Conservation (phyloP, 2,329 filamentous ascomycete species). For the Sclerotinia nivalis region DNA sequence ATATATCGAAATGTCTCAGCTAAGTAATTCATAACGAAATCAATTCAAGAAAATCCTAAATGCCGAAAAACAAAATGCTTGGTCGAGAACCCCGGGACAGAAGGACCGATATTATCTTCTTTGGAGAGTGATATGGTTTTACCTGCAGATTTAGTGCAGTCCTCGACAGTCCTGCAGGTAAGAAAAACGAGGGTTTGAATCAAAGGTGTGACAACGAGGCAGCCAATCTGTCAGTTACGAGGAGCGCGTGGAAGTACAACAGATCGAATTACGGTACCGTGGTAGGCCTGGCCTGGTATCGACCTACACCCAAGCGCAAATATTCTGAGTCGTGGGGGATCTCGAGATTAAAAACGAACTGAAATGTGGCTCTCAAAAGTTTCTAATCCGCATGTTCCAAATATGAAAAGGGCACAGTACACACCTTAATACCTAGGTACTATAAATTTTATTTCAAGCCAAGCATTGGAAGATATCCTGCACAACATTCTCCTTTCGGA, state of each 20-base stretch:
- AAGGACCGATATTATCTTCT: conserved; percentile 24
- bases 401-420: conserved; percentile 10
- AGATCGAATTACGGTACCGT: conserved; percentile 21
- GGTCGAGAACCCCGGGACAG: conserved; percentile 18
- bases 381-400: conserved; percentile 4
- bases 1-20: conserved; percentile 19
- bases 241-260: conserved; percentile 21
- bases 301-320: conserved; percentile 5
- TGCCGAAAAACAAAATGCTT: conserved; percentile 22
- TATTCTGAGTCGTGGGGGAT: background rate
- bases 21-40: conserved; percentile 19
- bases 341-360: background rate
- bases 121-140: conserved; percentile 8
- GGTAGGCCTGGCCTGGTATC: conserved; percentile 1
- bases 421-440: background rate
- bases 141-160: conserved; percentile 19
- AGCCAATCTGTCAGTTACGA: conserved; percentile 25
- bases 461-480: conserved; percentile 15
- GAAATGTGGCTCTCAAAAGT: background rate
- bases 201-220: conserved; percentile 58
- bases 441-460: conserved; percentile 3
- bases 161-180: conserved; percentile 5
- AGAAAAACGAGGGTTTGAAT: conserved; percentile 61
- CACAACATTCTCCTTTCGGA: conserved; percentile 16
- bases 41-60: conserved; percentile 3